Conservation (phyloP, 2,329 filamentous ascomycete species). For the Volutella citrinella region DNA sequence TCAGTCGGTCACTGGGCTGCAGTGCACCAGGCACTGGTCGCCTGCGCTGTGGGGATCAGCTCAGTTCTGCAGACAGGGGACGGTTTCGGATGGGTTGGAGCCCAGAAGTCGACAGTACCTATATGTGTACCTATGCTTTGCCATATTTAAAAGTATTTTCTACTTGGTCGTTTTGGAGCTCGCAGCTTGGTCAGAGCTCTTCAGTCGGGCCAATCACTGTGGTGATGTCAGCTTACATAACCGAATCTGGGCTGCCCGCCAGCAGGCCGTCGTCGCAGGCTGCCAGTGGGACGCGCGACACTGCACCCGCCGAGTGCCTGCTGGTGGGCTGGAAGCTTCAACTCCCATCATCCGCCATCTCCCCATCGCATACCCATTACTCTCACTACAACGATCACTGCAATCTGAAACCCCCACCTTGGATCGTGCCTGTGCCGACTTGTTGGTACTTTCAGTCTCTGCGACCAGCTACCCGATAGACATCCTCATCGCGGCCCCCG, state of each 20-base stretch:
- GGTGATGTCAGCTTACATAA: conserved; percentile 28
- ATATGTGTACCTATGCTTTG: neutral
- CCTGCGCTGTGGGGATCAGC: too few relatives aligned
- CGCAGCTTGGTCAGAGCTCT: conserved; percentile 15
- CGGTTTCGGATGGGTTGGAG: conserved; percentile 1
- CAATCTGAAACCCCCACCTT: too few relatives aligned
- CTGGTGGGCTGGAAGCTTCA: too few relatives aligned
- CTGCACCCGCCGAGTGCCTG: conserved; percentile 15
- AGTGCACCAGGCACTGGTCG: too few relatives aligned
- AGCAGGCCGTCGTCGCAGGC: conserved; percentile 26
- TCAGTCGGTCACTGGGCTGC: too few relatives aligned
- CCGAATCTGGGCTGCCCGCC: conserved; percentile 1
- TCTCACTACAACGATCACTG: neutral
- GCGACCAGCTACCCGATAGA: neutral
- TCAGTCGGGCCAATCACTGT: conserved; percentile 27
- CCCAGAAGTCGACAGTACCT: too few relatives aligned
- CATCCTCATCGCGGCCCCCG: neutral
- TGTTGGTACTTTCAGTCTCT: too few relatives aligned
- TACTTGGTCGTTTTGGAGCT: conserved; percentile 10
- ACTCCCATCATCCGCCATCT: conserved; percentile 15
- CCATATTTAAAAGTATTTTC: conserved; percentile 3
- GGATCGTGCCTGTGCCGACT: too few relatives aligned
- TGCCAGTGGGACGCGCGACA: conserved; percentile 36
- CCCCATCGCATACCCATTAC: conserved; percentile 9
- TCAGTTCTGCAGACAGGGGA: too few relatives aligned